Evolutionary conservation across 225 moss, liverwort and hornwort species (phyloP).

Genomic region (Straminergon stramineum): DNA sequence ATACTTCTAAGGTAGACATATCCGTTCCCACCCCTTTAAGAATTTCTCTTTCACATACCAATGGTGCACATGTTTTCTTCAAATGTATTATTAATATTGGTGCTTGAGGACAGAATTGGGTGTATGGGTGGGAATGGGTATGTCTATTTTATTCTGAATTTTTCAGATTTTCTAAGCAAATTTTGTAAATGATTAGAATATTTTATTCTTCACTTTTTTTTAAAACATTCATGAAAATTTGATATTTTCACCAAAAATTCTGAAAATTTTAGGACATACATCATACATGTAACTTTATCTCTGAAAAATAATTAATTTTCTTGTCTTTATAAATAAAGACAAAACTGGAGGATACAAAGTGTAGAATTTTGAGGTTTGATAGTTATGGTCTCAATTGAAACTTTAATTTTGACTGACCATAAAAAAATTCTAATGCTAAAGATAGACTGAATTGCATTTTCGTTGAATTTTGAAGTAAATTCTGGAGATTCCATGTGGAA

Average conservation of each 20-base stretch:
- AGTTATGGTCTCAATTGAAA: background rate
- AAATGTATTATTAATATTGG: background rate
- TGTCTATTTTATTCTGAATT: no score
- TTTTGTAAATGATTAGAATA: no score
- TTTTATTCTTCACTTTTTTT: no score
- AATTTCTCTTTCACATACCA: background rate
- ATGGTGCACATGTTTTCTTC: background rate
- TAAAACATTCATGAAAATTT: background rate
- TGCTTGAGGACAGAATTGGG: background rate
- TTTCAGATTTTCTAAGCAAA: no score
- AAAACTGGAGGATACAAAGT: background rate
- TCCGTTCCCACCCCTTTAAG: fast-evolving
- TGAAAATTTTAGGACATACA: background rate
- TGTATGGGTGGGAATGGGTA: no score
- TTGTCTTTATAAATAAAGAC: background rate
- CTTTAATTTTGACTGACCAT: background rate
- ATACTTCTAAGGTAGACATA: no score
- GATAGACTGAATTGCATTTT: background rate
- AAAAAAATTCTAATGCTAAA: background rate
- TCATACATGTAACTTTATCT: background rate
- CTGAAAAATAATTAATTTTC: background rate
- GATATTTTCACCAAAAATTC: background rate
- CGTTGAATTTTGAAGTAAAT: background rate
- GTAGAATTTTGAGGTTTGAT: background rate
- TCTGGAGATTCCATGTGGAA: background rate